A percentile compares a stretch with the other conserved stretches of the same genome.
Conservation (phyloP, 768 basidiomycete genomes). For the Leucocoprinus leucothites region DNA sequence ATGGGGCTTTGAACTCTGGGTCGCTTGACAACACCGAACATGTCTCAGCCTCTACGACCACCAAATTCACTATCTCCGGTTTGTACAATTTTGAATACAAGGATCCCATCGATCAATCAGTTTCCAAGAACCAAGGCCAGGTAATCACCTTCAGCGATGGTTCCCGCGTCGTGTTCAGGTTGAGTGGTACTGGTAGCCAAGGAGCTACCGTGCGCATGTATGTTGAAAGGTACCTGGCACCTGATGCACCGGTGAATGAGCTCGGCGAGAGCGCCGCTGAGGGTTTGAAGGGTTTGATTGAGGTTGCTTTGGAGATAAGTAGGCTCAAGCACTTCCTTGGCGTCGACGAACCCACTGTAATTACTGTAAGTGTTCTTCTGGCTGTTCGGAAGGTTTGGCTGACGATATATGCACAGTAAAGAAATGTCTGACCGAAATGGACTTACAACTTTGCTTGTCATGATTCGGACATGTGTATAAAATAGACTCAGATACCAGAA, state of each 20-base stretch:
- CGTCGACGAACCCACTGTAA: constrained; percentile 91
- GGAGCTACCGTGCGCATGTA: constrained; percentile 98
- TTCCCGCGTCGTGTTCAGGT: constrained; percentile 90
- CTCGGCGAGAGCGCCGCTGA: constrained; percentile 76
- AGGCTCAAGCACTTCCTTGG: constrained; percentile 85
- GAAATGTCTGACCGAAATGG: background rate
- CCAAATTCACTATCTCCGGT: constrained; percentile 73
- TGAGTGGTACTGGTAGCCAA: constrained; percentile 94
- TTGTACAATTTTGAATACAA: constrained; percentile 93
- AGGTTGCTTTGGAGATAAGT: constrained; percentile 85
- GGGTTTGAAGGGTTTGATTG: constrained; percentile 92
- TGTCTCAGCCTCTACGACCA: constrained; percentile 61
- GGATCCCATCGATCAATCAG: constrained; percentile 94
- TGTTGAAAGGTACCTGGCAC: constrained; percentile 85
- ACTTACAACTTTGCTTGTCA: background rate
- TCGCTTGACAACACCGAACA: constrained; percentile 70
- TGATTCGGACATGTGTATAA: background rate
- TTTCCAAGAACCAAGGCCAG: constrained; percentile 95
- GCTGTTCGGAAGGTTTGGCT: background rate
- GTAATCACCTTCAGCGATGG: constrained; percentile 91
- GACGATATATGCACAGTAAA: constrained; percentile 6
- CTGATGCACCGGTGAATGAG: constrained; percentile 65
- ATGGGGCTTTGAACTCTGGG: constrained; percentile 61
- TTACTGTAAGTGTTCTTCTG: constrained; percentile 62
- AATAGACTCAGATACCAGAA: background rate